phyloP scores from a whole-genome alignment of 2,329 filamentous ascomycete species.

The Fusarium sp. region DNA sequence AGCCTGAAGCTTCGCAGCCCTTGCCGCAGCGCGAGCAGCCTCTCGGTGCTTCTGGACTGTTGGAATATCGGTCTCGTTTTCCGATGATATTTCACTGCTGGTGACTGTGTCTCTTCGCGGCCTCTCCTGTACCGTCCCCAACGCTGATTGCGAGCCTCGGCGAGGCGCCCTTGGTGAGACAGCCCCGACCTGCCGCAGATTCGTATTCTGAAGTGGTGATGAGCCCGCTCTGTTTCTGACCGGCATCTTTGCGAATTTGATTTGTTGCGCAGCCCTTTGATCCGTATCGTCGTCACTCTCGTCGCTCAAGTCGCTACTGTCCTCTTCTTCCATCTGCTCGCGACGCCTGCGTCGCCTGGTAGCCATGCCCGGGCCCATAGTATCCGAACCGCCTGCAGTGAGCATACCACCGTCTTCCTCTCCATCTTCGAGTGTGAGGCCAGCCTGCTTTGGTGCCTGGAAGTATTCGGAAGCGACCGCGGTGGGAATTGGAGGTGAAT shows the following conservation, averaged over 20 bases:
- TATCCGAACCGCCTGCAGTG: conserved; percentile 74
- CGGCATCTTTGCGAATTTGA: conserved; percentile 97
- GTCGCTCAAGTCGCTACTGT: conserved; percentile 86
- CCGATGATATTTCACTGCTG: conserved; percentile 84
- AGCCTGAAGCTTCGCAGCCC: conserved; percentile 51
- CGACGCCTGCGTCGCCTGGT: conserved; percentile 73
- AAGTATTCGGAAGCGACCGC: conserved; percentile 87
- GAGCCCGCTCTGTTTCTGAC: conserved; percentile 87
- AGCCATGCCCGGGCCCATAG: conserved; percentile 73
- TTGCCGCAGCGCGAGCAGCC: conserved; percentile 66
- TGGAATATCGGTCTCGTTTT: conserved; percentile 79
- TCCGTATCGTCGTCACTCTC: conserved; percentile 85
- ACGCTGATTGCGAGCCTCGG: conserved; percentile 76
- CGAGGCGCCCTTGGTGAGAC: conserved; percentile 63
- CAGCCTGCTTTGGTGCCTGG: conserved; percentile 72
- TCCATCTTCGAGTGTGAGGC: conserved; percentile 75
- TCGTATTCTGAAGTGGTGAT: conserved; percentile 80
- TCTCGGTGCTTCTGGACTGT: conserved; percentile 73
- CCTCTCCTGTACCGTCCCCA: conserved; percentile 77
- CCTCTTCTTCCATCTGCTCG: conserved; percentile 84
- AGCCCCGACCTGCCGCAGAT: conserved; percentile 63
- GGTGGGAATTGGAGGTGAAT: conserved; percentile 87
- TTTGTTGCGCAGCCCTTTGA: conserved; percentile 83
- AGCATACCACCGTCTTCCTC: conserved; percentile 79
- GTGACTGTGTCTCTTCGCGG: conserved; percentile 80